Percentiles rank a stretch among this genome's conserved stretches.
Evolutionary conservation across 2,329 filamentous ascomycete species (phyloP).

Genomic region (Xylariales sp.): DNA sequence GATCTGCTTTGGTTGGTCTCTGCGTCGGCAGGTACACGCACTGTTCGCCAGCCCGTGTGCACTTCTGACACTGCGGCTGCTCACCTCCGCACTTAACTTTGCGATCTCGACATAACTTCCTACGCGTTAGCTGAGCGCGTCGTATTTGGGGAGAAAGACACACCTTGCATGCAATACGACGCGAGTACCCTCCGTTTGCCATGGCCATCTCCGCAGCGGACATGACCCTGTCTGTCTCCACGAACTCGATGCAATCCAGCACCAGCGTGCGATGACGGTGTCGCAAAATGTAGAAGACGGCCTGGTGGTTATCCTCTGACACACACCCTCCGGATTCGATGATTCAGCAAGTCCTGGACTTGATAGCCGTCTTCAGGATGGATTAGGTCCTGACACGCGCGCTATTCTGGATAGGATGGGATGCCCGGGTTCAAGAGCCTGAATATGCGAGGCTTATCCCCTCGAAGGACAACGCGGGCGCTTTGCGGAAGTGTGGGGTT

Average conservation of each 20-base stretch:
- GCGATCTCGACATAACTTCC: slow-evolving; percentile 4
- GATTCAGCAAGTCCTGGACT: not conserved
- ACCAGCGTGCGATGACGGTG: not conserved
- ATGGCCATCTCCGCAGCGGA: not conserved
- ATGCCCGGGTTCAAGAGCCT: not conserved
- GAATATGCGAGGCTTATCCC: not conserved
- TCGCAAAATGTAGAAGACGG: slow-evolving; percentile 1
- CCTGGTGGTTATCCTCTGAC: not conserved
- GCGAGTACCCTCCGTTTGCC: not conserved
- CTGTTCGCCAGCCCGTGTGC: not conserved
- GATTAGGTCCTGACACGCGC: not conserved
- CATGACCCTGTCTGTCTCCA: slow-evolving; percentile 1
- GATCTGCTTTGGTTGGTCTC: slow-evolving; percentile 6
- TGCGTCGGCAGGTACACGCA: slow-evolving; percentile 5
- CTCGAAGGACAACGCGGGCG: not conserved
- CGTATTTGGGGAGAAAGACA: not conserved
- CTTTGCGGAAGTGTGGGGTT: not conserved
- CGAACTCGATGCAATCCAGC: not conserved
- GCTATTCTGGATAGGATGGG: not conserved
- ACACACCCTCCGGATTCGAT: not conserved
- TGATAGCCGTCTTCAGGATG: not conserved
- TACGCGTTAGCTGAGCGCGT: not conserved
- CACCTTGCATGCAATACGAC: slow-evolving; percentile 6
- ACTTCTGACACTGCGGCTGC: slow-evolving; percentile 5
- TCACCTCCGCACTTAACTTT: slow-evolving; percentile 6